These are phyloP conservation scores for Ostreobium quekettii DNA, from an alignment of 139 green algal species.

Conservation along the genomic window DNA sequence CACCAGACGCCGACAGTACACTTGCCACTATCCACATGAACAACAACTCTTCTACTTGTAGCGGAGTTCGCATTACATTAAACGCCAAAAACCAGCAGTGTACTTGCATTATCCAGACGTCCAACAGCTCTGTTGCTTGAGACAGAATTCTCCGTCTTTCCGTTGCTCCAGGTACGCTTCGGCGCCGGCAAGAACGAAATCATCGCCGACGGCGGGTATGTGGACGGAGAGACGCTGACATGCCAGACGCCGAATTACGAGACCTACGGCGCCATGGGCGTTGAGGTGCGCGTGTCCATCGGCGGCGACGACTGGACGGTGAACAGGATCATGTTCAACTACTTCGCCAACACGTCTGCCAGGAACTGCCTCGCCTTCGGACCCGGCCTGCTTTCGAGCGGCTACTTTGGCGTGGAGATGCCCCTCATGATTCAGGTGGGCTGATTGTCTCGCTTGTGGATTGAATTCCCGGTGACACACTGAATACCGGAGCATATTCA, in stretches of 20 bases:
- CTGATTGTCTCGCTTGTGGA: neutral
- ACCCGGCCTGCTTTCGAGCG: conserved; percentile 53
- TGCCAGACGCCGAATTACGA: conserved; percentile 75
- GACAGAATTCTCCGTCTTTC: neutral
- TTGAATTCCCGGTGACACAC: no score
- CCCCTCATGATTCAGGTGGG: conserved; percentile 64
- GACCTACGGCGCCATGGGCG: conserved; percentile 57
- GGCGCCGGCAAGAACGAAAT: conserved; percentile 49
- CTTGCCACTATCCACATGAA: no score
- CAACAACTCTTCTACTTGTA: no score
- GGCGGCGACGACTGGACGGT: conserved; percentile 75
- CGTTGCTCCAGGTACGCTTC: conserved; percentile 18
- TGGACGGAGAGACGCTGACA: conserved; percentile 53
- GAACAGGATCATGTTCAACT: conserved; percentile 70
- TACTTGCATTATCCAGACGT: no score
- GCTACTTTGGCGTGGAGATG: conserved; percentile 60
- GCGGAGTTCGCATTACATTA: no score
- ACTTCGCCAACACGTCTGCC: conserved; percentile 79
- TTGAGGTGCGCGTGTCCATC: conserved; percentile 58
- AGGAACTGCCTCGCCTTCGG: conserved; percentile 73
- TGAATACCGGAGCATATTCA: no score
- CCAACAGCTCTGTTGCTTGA: neutral
- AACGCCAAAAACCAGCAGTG: no score
- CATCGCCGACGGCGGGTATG: conserved; percentile 52
- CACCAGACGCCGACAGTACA: no score